Evolutionary conservation across 73 alveolate genomes (phyloP), one percentile per base, ranked within the genome.

Genomic region (Durusdinium trenchii): DNA sequence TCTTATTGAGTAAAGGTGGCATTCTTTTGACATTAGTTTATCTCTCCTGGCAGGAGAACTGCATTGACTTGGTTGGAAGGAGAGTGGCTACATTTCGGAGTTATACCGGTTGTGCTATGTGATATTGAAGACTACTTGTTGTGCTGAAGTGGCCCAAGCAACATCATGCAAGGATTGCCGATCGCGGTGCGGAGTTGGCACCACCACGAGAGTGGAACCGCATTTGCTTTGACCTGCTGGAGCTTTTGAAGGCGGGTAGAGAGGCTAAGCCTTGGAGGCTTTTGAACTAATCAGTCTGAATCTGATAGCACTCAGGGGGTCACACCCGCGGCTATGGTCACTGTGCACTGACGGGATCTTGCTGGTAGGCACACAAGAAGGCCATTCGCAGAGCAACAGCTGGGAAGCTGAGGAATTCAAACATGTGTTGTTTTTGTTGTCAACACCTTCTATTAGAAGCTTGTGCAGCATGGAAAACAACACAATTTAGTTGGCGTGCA

Each of bases 201-300:
- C 99, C 99, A 57, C 99, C 99, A 14, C 99, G 99, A 94, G 99
- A 99, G 99, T 99, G 99, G 99, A 99, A 99, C 99, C 99, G 99
- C 95, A 99, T 99, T 46, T 99, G 99, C 99, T 99, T 99, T 99
- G 99, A 99, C 99, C 99, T 99, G 57, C 99, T 99, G 62, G 99
- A 99, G 99, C 99, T 99, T 61, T 99, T 99, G 51, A 99, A 99
- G 99, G 99, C n/a, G 51, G 71, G 73, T 43, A 9, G 28, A 0
- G 23, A 3, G 54, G 86, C 48, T 71, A 6, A 20, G 52, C 30
- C 47, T 40, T 78, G 32, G 62, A 4, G 51, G 84, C 30, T 18
- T 36, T n/a, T n/a, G n/a, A n/a, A n/a, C n/a, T n/a, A n/a, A n/a
- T n/a, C n/a, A n/a, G n/a, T n/a, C n/a, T n/a, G n/a, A n/a, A n/a